A percentile compares a stretch with the other conserved stretches of the same genome.
Evolutionary conservation across 1,284 basidiomycete genomes (phyloP).

Genomic region (Trametes versicolor): DNA sequence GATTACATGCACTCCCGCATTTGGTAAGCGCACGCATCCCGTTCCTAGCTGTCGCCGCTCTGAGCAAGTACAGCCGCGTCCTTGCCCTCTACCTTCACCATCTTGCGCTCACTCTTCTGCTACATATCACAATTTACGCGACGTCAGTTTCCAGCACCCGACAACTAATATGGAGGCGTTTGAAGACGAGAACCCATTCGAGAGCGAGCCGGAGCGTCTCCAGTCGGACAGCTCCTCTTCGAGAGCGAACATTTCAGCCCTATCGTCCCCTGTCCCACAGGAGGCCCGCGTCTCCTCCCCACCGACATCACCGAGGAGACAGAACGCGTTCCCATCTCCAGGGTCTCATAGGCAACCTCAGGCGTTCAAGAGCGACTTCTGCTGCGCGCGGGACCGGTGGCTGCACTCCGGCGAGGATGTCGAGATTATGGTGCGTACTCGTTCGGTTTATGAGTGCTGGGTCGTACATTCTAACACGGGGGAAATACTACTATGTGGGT

Average conservation of each 20-base stretch:
- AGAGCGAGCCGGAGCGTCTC: constrained; percentile 67
- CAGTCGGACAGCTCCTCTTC: constrained; percentile 73
- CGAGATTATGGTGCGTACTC: constrained; percentile 73
- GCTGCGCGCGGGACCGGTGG: constrained; percentile 76
- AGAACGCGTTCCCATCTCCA: constrained; percentile 63
- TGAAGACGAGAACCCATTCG: constrained; percentile 86
- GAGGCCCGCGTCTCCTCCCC: constrained; percentile 49
- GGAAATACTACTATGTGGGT: constrained; percentile 5
- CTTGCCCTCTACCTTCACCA: neutral
- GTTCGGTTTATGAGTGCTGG: neutral
- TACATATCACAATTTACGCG: neutral
- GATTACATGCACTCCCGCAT: neutral
- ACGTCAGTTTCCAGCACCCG: neutral
- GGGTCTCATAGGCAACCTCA: constrained; percentile 63
- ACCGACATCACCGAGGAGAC: constrained; percentile 48
- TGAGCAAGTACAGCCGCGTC: neutral
- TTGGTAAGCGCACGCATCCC: constrained; percentile 6
- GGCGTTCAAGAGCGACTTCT: constrained; percentile 74
- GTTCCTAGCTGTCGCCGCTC: constrained; percentile 1
- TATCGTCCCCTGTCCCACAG: constrained; percentile 63
- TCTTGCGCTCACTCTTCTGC: too few relatives aligned
- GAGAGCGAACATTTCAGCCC: constrained; percentile 69
- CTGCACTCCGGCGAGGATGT: constrained; percentile 83
- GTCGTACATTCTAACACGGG: neutral
- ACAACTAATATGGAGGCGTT: constrained; percentile 64